phyloP scores from a whole-genome alignment of 441 rosid genomes.

The Viola pubescens region DNA sequence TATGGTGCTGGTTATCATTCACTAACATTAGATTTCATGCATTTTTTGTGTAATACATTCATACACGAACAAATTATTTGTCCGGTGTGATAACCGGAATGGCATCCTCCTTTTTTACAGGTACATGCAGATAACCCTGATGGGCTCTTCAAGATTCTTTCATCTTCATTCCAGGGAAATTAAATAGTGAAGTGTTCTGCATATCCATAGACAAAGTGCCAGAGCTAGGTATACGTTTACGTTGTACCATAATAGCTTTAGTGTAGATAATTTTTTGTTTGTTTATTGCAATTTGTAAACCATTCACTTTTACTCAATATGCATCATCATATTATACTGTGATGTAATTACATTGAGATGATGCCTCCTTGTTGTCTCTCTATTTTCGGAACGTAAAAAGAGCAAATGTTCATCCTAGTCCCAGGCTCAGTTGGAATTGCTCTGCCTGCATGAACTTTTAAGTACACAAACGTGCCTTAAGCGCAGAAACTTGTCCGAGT shows the following conservation, averaged over 20 bases:
- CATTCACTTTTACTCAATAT: no score
- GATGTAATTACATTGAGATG: no score
- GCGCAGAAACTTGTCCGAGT: no score
- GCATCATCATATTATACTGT: no score
- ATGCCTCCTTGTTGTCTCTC: no score
- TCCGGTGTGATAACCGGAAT: background rate
- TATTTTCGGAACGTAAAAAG: no score
- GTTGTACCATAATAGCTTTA: background rate
- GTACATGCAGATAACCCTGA: slow-evolving; percentile 95
- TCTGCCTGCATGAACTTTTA: no score
- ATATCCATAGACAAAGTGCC: background rate
- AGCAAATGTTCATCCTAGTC: no score
- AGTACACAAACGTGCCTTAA: no score
- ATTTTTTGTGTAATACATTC: background rate
- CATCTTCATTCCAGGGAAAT: slow-evolving; percentile 61
- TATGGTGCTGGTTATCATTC: no score
- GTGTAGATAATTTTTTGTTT: background rate
- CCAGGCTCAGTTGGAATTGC: no score
- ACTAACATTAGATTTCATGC: background rate
- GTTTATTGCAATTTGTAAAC: no score
- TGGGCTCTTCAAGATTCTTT: slow-evolving; percentile 83
- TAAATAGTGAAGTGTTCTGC: slow-evolving; percentile 22
- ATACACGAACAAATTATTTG: background rate
- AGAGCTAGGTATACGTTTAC: background rate
- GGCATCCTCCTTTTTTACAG: slow-evolving; percentile 28